phyloP scores from a whole-genome alignment of 352 stramenopile species.

The Phytophthora fragariaefolia region DNA sequence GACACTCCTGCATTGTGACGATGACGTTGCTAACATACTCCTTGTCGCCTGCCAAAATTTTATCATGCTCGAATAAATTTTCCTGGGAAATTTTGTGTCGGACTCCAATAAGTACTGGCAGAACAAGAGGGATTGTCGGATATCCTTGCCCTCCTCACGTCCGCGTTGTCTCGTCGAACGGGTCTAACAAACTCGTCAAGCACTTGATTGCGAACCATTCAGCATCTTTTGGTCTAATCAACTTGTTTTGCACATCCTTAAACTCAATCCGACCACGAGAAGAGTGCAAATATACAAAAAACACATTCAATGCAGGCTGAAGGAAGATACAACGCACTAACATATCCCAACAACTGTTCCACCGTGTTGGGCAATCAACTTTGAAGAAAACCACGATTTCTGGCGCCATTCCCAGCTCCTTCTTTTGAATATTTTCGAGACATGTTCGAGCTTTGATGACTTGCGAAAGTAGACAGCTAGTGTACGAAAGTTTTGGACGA shows the following conservation, averaged over 20 bases:
- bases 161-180: not conserved
- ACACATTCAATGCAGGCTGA: not conserved
- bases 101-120: not conserved
- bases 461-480: slow-evolving; percentile 23
- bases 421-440: not conserved
- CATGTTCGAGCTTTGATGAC: slow-evolving; percentile 19
- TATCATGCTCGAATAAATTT: not conserved
- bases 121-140: not conserved
- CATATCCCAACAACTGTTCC: not conserved
- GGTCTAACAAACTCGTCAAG: not conserved
- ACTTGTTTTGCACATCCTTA: not conserved
- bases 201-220: not conserved
- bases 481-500: slow-evolving; percentile 22
- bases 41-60: not conserved
- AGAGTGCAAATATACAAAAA: not conserved
- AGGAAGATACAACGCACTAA: not conserved
- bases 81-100: not conserved
- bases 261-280: not conserved
- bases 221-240: not conserved
- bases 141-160: not conserved
- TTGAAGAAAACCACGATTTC: not conserved
- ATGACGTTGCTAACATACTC: not conserved
- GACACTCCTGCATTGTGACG: not conserved
- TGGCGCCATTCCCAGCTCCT: not conserved
- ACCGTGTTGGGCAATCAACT: not conserved